phyloP scores from a whole-genome alignment of 2,329 filamentous ascomycete genomes.

The Dactylellina cionopaga region DNA sequence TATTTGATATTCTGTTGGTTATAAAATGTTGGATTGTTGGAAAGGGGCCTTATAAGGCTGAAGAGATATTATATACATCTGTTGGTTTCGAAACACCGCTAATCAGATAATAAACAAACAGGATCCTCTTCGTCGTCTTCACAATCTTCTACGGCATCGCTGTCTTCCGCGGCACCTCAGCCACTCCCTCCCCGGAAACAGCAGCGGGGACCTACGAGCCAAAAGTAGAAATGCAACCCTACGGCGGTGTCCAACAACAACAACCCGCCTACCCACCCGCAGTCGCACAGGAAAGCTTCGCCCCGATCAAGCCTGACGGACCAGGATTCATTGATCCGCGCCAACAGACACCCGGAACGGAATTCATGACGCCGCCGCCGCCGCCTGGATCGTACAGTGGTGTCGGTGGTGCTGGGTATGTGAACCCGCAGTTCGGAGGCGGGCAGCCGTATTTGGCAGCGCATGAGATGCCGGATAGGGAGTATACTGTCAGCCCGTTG shows the following conservation, averaged over 20 bases:
- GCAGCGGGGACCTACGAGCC: neutral
- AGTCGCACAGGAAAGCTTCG: neutral
- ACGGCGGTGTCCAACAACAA: neutral
- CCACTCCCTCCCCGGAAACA: neutral
- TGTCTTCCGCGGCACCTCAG: constrained; percentile 11
- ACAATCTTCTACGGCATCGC: constrained; percentile 28
- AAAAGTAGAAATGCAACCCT: constrained; percentile 15
- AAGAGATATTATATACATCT: too few species aligned
- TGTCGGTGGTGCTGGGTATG: constrained; percentile 11
- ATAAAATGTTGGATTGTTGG: too few species aligned
- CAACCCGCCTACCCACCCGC: constrained; percentile 1
- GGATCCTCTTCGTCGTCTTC: constrained; percentile 47
- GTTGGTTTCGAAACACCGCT: too few species aligned
- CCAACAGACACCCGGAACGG: neutral
- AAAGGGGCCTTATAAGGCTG: too few species aligned
- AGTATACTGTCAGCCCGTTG: constrained; percentile 45
- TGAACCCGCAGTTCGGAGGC: constrained; percentile 38
- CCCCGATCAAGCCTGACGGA: constrained; percentile 22
- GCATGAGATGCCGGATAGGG: constrained; percentile 20
- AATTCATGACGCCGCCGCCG: constrained; percentile 37
- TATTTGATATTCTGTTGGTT: too few species aligned
- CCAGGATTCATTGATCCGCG: constrained; percentile 16
- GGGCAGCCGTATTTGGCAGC: neutral
- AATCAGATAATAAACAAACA: neutral
- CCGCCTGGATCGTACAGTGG: neutral